Percentiles rank a stretch among this genome's conserved stretches.
Conservation (phyloP, 192 early-diverging fungal genomes). For the Gryganskiella cystojenkinii region DNA sequence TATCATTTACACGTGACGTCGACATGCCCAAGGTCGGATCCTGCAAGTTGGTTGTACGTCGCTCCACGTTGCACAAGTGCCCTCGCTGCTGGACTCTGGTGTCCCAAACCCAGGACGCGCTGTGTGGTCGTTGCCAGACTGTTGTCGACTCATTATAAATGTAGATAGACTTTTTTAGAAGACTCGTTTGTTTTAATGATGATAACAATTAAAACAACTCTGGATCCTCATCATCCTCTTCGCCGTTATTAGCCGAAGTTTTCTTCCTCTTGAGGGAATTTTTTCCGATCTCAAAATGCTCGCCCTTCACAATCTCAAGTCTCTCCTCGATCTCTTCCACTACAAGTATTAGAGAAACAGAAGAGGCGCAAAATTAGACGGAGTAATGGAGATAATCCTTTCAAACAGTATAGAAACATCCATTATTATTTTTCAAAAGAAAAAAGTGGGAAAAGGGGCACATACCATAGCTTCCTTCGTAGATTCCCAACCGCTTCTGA, state of each 20-base stretch:
- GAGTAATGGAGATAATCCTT: background rate
- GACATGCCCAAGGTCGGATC: constrained; percentile 27
- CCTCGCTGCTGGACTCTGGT: constrained; percentile 83
- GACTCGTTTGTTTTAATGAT: background rate
- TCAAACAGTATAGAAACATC: background rate
- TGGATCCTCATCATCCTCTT: too few species aligned
- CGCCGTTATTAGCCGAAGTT: too few species aligned
- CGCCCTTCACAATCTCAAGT: constrained; percentile 1
- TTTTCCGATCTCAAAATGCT: too few species aligned
- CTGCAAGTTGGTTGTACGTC: constrained; percentile 60
- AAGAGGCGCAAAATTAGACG: background rate
- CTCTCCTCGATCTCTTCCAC: constrained; percentile 17
- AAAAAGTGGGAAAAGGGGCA: background rate
- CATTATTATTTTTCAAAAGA: too few species aligned
- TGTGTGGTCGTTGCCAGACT: constrained; percentile 71
- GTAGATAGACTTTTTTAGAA: background rate
- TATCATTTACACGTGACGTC: constrained; percentile 19
- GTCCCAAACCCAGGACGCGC: constrained; percentile 52
- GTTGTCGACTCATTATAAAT: constrained; percentile 22
- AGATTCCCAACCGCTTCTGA: constrained; percentile 32
- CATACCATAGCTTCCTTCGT: constrained; percentile 53
- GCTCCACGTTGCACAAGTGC: constrained; percentile 72
- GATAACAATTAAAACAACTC: too few species aligned
- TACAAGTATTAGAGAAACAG: background rate
- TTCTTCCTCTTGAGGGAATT: too few species aligned